Percentiles rank a stretch among this genome's conserved stretches.
These are phyloP conservation scores for Tricharina praecox DNA, from an alignment of 495 filamentous ascomycete species.

Conservation along the genomic window DNA sequence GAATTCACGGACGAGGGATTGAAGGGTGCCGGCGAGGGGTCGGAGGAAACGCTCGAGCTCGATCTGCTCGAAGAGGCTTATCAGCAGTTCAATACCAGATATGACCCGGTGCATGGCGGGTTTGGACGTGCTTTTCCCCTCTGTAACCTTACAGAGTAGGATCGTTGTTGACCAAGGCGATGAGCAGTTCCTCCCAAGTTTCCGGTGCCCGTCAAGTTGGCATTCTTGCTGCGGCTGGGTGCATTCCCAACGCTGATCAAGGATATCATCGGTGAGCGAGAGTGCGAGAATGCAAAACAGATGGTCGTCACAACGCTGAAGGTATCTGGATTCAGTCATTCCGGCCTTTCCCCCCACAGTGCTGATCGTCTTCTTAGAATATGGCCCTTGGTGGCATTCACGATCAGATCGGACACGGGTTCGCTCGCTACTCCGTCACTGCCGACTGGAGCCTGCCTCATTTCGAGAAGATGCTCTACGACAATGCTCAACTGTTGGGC, in stretches of 20 bases:
- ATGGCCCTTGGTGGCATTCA: slow-evolving; percentile 80
- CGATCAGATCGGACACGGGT: slow-evolving; percentile 84
- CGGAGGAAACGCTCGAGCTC: slow-evolving; percentile 59
- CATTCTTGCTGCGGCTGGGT: slow-evolving; percentile 62
- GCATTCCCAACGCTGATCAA: slow-evolving; percentile 53
- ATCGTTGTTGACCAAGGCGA: background rate
- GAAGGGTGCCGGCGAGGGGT: slow-evolving; percentile 33
- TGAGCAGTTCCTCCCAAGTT: slow-evolving; percentile 57
- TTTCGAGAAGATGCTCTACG: slow-evolving; percentile 97
- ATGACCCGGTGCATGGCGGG: slow-evolving; percentile 61
- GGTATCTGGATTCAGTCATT: too few species aligned
- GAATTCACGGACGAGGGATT: slow-evolving; percentile 47
- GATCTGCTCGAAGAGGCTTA: slow-evolving; percentile 86
- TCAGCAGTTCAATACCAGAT: slow-evolving; percentile 57
- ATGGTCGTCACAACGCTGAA: slow-evolving; percentile 72
- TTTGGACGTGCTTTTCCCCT: slow-evolving; percentile 38
- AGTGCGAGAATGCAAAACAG: slow-evolving; percentile 52
- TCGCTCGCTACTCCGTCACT: slow-evolving; percentile 80
- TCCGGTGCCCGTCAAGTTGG: slow-evolving; percentile 69
- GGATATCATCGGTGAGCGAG: slow-evolving; percentile 71
- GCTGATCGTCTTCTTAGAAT: slow-evolving; percentile 24
- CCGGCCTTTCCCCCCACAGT: background rate
- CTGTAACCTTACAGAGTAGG: background rate
- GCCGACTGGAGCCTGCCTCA: slow-evolving; percentile 81
- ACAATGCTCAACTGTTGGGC: slow-evolving; percentile 75